Evolutionary conservation across 225 moss, liverwort and hornwort genomes (phyloP).

Genomic region (Pseudisothecium myosuroides): DNA sequence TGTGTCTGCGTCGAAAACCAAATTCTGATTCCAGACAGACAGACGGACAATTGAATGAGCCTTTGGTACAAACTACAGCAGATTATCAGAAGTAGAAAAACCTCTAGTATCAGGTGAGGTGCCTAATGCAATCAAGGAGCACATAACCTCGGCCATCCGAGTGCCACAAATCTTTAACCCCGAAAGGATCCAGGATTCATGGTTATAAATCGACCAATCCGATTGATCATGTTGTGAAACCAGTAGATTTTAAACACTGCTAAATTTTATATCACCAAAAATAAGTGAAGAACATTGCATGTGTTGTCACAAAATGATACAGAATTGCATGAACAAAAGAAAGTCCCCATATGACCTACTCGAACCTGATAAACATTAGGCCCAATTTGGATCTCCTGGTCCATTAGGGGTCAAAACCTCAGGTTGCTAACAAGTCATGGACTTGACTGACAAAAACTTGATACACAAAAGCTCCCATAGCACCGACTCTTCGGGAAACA

Average conservation of each 20-base stretch:
- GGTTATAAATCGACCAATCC: background rate
- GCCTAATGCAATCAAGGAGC: background rate
- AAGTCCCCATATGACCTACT: background rate
- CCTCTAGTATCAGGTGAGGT: background rate
- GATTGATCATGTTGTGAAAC: background rate
- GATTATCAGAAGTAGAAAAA: background rate
- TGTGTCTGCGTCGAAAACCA: conserved; percentile 88
- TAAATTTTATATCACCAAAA: background rate
- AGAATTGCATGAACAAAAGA: background rate
- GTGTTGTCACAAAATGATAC: background rate
- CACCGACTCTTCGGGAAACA: background rate
- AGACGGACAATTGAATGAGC: background rate
- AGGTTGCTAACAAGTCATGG: background rate
- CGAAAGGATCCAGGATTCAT: background rate
- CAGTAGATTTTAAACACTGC: background rate
- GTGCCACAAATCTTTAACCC: background rate
- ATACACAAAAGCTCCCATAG: background rate
- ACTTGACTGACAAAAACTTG: background rate
- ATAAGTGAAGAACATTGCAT: background rate
- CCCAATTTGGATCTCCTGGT: background rate
- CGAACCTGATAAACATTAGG: background rate
- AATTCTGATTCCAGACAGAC: conserved; percentile 46
- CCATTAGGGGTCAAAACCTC: background rate
- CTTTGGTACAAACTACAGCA: background rate
- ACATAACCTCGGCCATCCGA: background rate